phyloP scores from a whole-genome alignment of 169 alveolate species.

The Fabrea salina region DNA sequence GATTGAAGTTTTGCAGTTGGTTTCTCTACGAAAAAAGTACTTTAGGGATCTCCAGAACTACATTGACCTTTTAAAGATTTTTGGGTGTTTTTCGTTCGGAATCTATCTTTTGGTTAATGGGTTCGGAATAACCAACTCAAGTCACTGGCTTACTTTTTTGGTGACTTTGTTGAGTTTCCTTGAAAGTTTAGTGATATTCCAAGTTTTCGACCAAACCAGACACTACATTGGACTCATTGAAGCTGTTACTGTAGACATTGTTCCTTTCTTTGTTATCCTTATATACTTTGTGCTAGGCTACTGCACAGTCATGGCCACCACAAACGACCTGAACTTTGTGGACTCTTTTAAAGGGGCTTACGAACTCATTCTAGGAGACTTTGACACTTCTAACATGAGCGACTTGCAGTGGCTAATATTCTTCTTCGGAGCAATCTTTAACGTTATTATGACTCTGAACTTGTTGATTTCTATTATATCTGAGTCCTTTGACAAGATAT shows the following conservation, averaged over 20 bases:
- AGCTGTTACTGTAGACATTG: slow-evolving; percentile 6
- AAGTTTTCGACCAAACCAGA: background rate
- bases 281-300: background rate
- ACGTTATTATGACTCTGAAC: slow-evolving; percentile 14
- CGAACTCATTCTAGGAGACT: slow-evolving; percentile 12
- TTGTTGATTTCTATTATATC: slow-evolving; percentile 8
- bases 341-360: background rate
- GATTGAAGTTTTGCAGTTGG: background rate
- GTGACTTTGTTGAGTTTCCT: background rate
- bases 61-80: background rate
- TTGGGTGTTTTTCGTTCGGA: background rate
- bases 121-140: background rate
- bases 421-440: background rate
- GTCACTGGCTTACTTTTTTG: background rate
- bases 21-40: background rate
- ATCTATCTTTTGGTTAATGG: too few species aligned
- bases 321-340: background rate
- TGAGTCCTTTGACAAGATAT: slow-evolving; percentile 19
- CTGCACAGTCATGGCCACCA: too few species aligned
- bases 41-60: background rate
- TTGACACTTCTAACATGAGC: slow-evolving; percentile 1
- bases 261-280: background rate
- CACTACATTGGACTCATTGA: background rate
- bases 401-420: background rate
- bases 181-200: background rate